These are phyloP conservation scores for Didymosphaeria variabile DNA, from an alignment of 2,329 filamentous ascomycete genomes.

Conservation along the genomic window DNA sequence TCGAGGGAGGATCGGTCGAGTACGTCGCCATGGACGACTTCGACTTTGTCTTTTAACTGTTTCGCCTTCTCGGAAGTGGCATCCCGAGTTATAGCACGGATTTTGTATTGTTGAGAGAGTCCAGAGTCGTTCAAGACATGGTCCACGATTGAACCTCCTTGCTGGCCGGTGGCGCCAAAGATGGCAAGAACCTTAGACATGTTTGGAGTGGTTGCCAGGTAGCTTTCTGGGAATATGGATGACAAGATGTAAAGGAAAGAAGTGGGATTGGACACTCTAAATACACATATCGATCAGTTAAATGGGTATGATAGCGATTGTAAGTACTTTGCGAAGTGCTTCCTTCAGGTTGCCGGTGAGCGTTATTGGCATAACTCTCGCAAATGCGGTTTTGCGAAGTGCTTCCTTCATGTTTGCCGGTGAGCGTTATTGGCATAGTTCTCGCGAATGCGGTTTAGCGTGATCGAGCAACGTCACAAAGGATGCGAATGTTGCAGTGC, in stretches of 20 bases:
- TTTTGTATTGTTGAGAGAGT: slow-evolving; percentile 57
- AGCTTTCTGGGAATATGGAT: slow-evolving; percentile 11
- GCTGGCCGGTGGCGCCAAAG: slow-evolving; percentile 63
- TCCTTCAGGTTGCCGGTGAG: slow-evolving; percentile 9
- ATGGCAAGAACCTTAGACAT: slow-evolving; percentile 48
- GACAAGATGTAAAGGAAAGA: slow-evolving; percentile 19
- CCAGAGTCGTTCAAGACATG: slow-evolving; percentile 56
- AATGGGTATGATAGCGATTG: slow-evolving; percentile 12
- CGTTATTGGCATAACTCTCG: slow-evolving; percentile 5
- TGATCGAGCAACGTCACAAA: no score
- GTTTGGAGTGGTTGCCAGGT: slow-evolving; percentile 13
- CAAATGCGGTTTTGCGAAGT: slow-evolving; percentile 3
- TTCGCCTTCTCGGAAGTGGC: slow-evolving; percentile 44
- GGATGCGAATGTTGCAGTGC: no score
- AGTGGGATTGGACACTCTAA: slow-evolving; percentile 7
- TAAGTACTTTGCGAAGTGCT: slow-evolving; percentile 12
- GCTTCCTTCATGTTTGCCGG: not conserved
- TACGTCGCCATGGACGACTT: slow-evolving; percentile 55
- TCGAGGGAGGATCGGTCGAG: slow-evolving; percentile 51
- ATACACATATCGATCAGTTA: slow-evolving; percentile 11
- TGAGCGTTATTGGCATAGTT: not conserved
- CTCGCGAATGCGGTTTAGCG: no score
- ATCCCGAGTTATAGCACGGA: slow-evolving; percentile 63
- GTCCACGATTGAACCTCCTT: slow-evolving; percentile 60
- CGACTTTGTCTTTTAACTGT: slow-evolving; percentile 39